Conservation (phyloP, 2,329 filamentous ascomycete genomes). For the Boeremia lycopersici region DNA sequence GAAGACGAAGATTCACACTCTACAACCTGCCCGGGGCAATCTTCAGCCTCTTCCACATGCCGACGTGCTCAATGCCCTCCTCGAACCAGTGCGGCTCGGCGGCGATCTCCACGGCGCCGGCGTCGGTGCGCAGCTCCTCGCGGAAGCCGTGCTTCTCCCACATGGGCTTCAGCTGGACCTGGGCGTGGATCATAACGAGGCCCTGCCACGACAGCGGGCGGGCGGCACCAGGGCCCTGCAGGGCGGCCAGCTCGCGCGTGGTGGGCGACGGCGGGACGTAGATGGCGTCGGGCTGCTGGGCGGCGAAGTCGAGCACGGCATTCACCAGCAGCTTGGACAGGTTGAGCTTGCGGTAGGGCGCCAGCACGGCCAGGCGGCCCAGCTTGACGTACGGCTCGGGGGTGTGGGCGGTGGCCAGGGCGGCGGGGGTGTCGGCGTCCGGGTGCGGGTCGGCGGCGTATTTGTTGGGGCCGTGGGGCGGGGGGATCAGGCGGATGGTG, state of each 20-base stretch:
- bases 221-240: conserved; percentile 51
- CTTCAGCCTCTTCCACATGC: conserved; percentile 71
- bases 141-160: conserved; percentile 78
- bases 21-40: conserved; percentile 37
- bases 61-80: conserved; percentile 83
- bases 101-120: conserved; percentile 36
- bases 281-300: conserved; percentile 59
- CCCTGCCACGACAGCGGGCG: conserved; percentile 68
- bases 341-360: conserved; percentile 67
- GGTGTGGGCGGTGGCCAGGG: conserved; percentile 58
- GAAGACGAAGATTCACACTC: neutral
- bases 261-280: conserved; percentile 48
- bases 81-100: conserved; percentile 68
- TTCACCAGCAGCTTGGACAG: conserved; percentile 71
- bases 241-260: conserved; percentile 50
- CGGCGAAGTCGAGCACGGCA: conserved; percentile 71
- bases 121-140: conserved; percentile 72
- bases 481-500: conserved; percentile 80
- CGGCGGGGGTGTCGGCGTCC: conserved; percentile 34
- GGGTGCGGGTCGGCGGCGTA: conserved; percentile 43
- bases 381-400: conserved; percentile 82
- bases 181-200: conserved; percentile 79
- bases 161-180: conserved; percentile 66
- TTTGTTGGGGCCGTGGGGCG: conserved; percentile 73
- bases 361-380: conserved; percentile 74